Percentiles rank a stretch among this genome's conserved stretches.
phyloP scores from a whole-genome alignment of 2,329 filamentous ascomycete species.

The Pyricularia grisea region DNA sequence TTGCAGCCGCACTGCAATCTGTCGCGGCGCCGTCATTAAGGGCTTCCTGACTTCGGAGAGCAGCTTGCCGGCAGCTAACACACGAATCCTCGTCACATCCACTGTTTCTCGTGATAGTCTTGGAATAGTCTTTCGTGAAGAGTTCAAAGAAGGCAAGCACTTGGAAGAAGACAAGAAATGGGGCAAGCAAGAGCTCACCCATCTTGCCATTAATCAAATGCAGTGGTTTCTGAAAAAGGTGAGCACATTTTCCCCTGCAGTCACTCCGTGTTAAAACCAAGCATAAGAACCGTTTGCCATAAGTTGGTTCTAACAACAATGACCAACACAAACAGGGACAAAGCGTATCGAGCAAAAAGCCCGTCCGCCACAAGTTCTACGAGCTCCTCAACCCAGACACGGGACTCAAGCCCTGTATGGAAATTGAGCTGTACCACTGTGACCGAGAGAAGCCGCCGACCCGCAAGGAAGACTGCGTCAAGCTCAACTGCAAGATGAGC shows the following conservation, averaged over 20 bases:
- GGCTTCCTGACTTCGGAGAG: neutral
- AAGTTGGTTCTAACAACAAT: too few relatives aligned
- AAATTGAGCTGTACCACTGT: neutral
- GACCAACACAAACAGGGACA: neutral
- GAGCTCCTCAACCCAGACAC: neutral
- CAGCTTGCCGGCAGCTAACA: neutral
- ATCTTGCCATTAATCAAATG: conserved; percentile 9
- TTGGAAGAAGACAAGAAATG: conserved; percentile 4
- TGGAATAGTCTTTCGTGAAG: conserved; percentile 1
- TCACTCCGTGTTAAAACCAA: neutral
- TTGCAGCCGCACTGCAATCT: conserved; percentile 14
- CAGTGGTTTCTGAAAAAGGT: conserved; percentile 10
- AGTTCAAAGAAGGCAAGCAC: conserved; percentile 5
- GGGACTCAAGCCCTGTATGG: neutral
- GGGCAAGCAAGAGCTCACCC: neutral
- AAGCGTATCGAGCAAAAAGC: neutral
- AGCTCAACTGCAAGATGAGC: neutral
- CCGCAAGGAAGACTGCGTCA: neutral
- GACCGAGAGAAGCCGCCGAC: neutral
- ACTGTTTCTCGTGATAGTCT: conserved; percentile 11
- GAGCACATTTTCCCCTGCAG: neutral
- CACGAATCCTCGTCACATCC: conserved; percentile 5
- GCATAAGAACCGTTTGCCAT: too few relatives aligned
- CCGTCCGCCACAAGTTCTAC: neutral
- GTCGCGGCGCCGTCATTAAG: conserved; percentile 12